Evolutionary conservation across 2,329 filamentous ascomycete species (phyloP), one percentile per base, ranked within the genome.

Genomic region (Paecilomyces niveus): DNA sequence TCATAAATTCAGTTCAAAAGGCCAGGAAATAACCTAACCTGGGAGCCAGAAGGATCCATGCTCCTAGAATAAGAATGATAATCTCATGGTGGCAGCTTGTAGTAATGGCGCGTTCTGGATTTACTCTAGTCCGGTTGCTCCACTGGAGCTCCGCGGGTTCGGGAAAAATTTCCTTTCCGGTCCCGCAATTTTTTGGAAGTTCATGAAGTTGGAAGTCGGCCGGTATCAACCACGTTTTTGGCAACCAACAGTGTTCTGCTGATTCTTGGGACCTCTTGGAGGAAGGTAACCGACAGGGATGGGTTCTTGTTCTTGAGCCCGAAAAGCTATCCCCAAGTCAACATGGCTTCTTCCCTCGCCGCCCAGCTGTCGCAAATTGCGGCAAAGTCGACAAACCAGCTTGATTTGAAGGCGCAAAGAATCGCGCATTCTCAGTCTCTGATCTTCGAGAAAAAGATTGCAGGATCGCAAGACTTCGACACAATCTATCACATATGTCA

Each of bases 291-390:
- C 13, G 15, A 18, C 3, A 45, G 39, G 39, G 54, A 62, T 60
- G 60, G 58, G 35, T 15, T 18, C 5, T 52, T 57, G 29, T 31
- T 31, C 15, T 52, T 53, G 29, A 58, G 13, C 18, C 5, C 24
- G 26, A 39, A 33, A 13, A 31, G 22, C 54, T 3, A 22, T 22
- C 29, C 35, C 33, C 29, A 54, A 35, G 39, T 59, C 69, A 74
- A 59, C 59, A 96, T 95, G 91, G 83, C 88, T 68, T 90, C 92
- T 61, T 88, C 90, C 71, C 88, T 99, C 67, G 89, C 93, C 77
- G 87, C 90, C 79, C 95, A 99, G 83, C 81, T 99, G 80, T 90
- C 92, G 80, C 87, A 90, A 72, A 92, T 99, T 72, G 90, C 92
- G 67, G 87, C 89, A 65, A 90, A 89, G 70, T 96, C 91, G 68